Conservation (phyloP, 2,329 filamentous ascomycete genomes). For the Ophiosphaerella korrae region DNA sequence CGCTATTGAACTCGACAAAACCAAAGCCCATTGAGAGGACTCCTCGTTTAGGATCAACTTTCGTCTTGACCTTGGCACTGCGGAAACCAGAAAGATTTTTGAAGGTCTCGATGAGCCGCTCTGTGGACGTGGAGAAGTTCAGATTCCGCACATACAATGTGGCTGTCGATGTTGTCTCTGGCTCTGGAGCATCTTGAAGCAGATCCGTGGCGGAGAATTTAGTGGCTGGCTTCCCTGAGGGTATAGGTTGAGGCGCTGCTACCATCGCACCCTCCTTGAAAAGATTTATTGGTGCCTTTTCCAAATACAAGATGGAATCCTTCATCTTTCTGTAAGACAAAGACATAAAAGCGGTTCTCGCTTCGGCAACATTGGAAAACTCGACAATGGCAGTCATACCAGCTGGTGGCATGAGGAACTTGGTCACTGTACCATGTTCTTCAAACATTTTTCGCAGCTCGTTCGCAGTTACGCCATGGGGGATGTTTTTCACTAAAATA, state of each 20-base stretch:
- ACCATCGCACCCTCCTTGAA: conserved; percentile 57
- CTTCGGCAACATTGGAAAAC: conserved; percentile 78
- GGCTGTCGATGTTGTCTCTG: conserved; percentile 66
- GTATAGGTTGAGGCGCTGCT: conserved; percentile 43
- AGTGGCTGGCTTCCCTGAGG: conserved; percentile 30
- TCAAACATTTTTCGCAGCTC: conserved; percentile 83
- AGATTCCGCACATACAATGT: conserved; percentile 94
- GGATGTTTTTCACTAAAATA: conserved; percentile 94
- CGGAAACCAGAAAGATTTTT: conserved; percentile 83
- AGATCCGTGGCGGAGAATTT: conserved; percentile 74
- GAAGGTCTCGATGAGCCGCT: conserved; percentile 77
- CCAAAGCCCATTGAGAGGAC: conserved; percentile 93
- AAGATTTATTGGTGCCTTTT: conserved; percentile 87
- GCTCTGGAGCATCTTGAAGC: conserved; percentile 62
- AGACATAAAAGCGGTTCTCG: conserved; percentile 80
- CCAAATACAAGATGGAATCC: conserved; percentile 87
- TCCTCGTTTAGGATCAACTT: conserved; percentile 89
- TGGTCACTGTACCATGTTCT: conserved; percentile 79
- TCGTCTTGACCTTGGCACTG: conserved; percentile 89
- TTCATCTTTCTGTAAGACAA: conserved; percentile 90
- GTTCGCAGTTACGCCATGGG: conserved; percentile 77
- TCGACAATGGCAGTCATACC: conserved; percentile 95
- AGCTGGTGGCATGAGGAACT: conserved; percentile 87
- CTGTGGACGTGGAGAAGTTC: conserved; percentile 85
- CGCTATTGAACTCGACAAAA: conserved; percentile 85